Evolutionary conservation across 2,329 filamentous ascomycete species (phyloP), one percentile per base, ranked within the genome.

Genomic region (Fusarium denticulatum): DNA sequence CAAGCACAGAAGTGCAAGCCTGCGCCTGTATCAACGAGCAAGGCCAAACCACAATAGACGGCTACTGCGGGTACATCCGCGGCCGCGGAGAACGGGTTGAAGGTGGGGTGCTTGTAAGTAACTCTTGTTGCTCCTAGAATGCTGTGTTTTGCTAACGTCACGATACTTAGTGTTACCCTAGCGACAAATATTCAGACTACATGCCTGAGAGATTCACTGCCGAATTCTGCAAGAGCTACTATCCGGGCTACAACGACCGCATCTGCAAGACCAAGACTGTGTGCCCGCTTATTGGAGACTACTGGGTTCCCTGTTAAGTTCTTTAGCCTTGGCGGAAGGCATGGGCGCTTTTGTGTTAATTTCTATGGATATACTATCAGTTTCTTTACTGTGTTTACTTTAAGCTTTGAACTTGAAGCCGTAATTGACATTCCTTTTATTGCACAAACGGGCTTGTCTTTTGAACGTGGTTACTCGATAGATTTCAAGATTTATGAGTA

Each of bases 351-450:
- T 4, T 1, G 4, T 26, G 7, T 20, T 20, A 4, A 43, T 24
- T 43, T 24, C n/a, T 12, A 43, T 43, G 15, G 15, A 24, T 18
- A 24, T 18, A 11, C 5, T 24, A 15, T n/a, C 5, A 4, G 8
- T 4, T 7, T 42, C 14, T n/a, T 42, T n/a, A 10, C 14, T 42
- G 14, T 16, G 4, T 7, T n/a, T 6, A 15, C 6, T 7, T n/a
- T 0, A 2, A 15, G 1, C 4, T 10, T 15, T 1, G 3, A 16
- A 16, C 6, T 16, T 4, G 6, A n/a, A 9, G 14, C 8, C 13
- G 22, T 8, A 6, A 22, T 22, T 40, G 12, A 9, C 20, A 13
- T 40, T 22, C 12, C 2, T 1, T 39, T 15, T 2, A 15, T 34
- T 34, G 32, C 13, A 13, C 30, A 5, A 32, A 32, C 4, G 5